Evolutionary conservation across 306 rosid species (phyloP).

Genomic region (Glycine soja): DNA sequence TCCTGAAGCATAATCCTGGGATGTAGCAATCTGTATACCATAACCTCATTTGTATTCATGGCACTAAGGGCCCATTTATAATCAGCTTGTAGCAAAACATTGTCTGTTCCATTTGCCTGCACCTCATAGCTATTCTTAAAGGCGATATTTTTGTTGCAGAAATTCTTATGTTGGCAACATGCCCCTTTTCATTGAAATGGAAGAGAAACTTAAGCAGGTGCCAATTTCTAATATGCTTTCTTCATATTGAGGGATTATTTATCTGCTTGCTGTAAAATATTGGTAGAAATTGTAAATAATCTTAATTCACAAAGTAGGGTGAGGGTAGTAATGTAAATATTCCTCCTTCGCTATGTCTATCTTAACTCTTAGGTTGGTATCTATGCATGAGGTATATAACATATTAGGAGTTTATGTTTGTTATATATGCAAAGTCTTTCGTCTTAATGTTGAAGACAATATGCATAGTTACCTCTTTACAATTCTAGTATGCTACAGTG

Average conservation of each 20-base stretch:
- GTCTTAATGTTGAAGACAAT: constrained; percentile 31
- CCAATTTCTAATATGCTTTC: constrained; percentile 41
- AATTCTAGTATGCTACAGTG: constrained; percentile 33
- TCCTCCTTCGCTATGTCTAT: constrained; percentile 3
- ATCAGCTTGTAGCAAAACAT: constrained; percentile 27
- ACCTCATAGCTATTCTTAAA: constrained; percentile 29
- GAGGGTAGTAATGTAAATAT: background rate
- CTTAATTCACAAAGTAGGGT: background rate
- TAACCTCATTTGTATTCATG: constrained; percentile 32
- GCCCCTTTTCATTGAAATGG: constrained; percentile 80
- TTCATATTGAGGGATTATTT: constrained; percentile 36
- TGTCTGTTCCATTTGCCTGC: constrained; percentile 33
- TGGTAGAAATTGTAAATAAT: constrained; percentile 34
- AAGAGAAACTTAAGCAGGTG: constrained; percentile 89
- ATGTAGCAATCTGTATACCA: constrained; percentile 27
- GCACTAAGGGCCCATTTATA: constrained; percentile 12
- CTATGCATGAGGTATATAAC: background rate
- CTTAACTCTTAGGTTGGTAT: constrained; percentile 27
- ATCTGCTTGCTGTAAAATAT: constrained; percentile 30
- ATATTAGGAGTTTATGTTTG: constrained; percentile 34
- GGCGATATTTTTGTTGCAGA: constrained; percentile 68
- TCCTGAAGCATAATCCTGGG: constrained; percentile 38
- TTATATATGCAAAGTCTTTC: background rate
- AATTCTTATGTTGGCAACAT: constrained; percentile 91
- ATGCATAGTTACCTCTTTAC: constrained; percentile 20